A percentile compares a stretch with the other conserved stretches of the same genome.
phyloP scores from a whole-genome alignment of 495 filamentous ascomycete genomes.

The Hyphodiscus hymeniophilus region DNA sequence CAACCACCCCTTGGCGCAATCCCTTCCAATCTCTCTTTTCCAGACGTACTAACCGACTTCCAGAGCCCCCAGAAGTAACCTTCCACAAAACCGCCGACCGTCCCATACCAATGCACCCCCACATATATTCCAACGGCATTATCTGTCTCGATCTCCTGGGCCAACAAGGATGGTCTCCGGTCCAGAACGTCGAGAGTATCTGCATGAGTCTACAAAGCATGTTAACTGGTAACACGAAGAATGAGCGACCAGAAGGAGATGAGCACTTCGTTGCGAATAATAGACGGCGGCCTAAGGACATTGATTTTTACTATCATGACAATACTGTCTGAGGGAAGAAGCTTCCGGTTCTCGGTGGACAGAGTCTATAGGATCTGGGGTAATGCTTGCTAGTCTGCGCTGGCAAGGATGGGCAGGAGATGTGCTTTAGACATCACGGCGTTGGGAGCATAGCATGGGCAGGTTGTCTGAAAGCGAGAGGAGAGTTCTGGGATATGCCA shows the following conservation, averaged over 20 bases:
- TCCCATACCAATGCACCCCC: slow-evolving; percentile 89
- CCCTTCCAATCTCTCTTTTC: background rate
- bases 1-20: background rate
- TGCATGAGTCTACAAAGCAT: slow-evolving; percentile 98
- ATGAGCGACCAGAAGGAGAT: slow-evolving; percentile 79
- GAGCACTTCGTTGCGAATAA: slow-evolving; percentile 78
- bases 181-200: slow-evolving; percentile 93
- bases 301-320: slow-evolving; percentile 84
- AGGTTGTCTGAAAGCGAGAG: no score
- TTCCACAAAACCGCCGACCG: slow-evolving; percentile 62
- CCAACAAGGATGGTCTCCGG: slow-evolving; percentile 81
- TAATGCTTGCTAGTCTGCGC: no score
- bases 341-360: background rate
- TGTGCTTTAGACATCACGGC: background rate
- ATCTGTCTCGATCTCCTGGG: slow-evolving; percentile 95
- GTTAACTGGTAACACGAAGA: slow-evolving; percentile 87
- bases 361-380: background rate
- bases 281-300: slow-evolving; percentile 67
- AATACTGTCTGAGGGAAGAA: slow-evolving; percentile 56
- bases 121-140: slow-evolving; percentile 96
- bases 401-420: background rate
- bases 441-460: background rate
- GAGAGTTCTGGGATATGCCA: no score
- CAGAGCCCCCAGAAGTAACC: slow-evolving; percentile 88
- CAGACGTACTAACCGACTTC: background rate